Percentiles rank a stretch among this genome's conserved stretches.
Evolutionary conservation across 2,329 filamentous ascomycete species (phyloP).

Genomic region (Penicillium rolfsii): DNA sequence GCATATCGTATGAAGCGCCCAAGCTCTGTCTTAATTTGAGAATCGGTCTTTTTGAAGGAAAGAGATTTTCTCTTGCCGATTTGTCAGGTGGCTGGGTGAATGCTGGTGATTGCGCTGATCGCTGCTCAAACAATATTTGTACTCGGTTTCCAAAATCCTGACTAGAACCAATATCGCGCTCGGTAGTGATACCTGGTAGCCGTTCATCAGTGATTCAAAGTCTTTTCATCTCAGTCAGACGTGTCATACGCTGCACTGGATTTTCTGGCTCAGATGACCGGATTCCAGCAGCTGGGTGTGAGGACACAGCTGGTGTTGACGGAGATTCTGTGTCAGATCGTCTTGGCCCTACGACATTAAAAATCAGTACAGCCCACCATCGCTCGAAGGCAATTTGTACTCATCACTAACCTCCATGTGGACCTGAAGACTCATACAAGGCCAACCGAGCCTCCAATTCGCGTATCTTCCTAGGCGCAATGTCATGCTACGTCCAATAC

Average conservation of each 20-base stretch:
- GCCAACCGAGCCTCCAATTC: slow-evolving; percentile 1
- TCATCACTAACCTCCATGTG: background rate
- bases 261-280: background rate
- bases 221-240: background rate
- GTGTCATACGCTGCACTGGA: background rate
- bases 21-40: background rate
- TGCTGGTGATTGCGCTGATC: background rate
- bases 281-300: background rate
- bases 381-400: accelerated
- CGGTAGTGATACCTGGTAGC: background rate
- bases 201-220: background rate
- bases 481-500: background rate
- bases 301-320: background rate
- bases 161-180: slow-evolving; percentile 21
- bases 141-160: slow-evolving; percentile 13
- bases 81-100: background rate
- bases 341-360: background rate
- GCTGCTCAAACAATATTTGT: slow-evolving; percentile 9
- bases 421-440: background rate
- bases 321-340: background rate
- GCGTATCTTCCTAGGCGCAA: background rate
- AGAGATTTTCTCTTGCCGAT: background rate
- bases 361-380: background rate
- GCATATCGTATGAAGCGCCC: background rate
- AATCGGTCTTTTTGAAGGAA: background rate